Base-by-base conservation (phyloP, 768 basidiomycete species). In the Auricularia cornea region DNA sequence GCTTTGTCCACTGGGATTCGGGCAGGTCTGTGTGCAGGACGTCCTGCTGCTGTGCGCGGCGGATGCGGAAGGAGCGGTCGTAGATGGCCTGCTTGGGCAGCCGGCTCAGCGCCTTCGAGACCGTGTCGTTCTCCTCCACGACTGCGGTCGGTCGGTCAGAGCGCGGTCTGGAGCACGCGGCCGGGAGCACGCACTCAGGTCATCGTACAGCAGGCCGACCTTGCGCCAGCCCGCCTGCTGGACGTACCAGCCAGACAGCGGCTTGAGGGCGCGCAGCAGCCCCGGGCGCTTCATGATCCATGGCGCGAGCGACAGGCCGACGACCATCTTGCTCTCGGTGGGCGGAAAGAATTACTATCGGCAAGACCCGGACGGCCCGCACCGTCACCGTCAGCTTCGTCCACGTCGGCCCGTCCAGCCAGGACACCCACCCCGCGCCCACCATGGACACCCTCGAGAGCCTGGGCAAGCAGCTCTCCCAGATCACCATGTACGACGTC, bases 181-280 rank as follows among this genome's bases (percentile, higher is more conserved):
- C 62, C 68, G 44, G 60, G 66, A 61, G 30, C 29, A 83, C 92
- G 75, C 68, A 94, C 92, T 80, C 71, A 99, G 84, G 82, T 99
- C 96, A 74, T 99, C 96, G 74, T 97, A 95, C 71, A 83, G 86
- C 77, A 98, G 84, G 68, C 96, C 96, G 71, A 91, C 81, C 71
- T 86, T 81, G 68, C 96, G 84, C 81, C 94, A 91, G 44, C 95
- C 94, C 41, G 88, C 75, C 61, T 87, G 77, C 72, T 89, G 74
- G 69, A 88, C 88, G 72, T 97, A 98, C 84, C 87, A 89, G 68
- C 83, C 80, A 8, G 94, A 90, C 62, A 97, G 59, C 62, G 94
- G 94, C 65, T 85, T 87, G 66, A 96, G 67, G 11, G 26, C 30
- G 26, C 30, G 26, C 54, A 57, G 54, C 18, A 57, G 54, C 6